phyloP scores from a whole-genome alignment of 2,329 filamentous ascomycete species.

The Phoma sp. region DNA sequence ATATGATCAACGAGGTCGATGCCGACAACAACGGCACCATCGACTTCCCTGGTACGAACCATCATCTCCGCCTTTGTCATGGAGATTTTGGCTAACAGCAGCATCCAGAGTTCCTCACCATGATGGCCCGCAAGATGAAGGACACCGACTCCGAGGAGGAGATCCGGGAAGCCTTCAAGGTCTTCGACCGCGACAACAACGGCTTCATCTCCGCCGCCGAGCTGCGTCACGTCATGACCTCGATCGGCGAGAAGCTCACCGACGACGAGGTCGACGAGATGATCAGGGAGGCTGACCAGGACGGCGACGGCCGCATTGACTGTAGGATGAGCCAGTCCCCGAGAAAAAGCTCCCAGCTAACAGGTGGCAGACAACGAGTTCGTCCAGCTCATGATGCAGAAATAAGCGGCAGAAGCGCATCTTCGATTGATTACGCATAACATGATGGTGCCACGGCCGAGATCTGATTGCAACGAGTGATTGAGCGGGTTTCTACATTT shows the following conservation, averaged over 20 bases:
- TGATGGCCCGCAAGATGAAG: slow-evolving; percentile 69
- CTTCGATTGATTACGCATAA: slow-evolving; percentile 40
- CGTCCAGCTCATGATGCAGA: slow-evolving; percentile 63
- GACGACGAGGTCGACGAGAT: slow-evolving; percentile 69
- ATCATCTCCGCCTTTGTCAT: neutral
- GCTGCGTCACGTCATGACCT: slow-evolving; percentile 68
- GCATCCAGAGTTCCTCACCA: slow-evolving; percentile 65
- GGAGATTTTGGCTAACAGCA: slow-evolving; percentile 12
- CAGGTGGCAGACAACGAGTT: slow-evolving; percentile 59
- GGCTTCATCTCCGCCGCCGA: slow-evolving; percentile 69
- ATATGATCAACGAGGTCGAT: slow-evolving; percentile 72
- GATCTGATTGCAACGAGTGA: slow-evolving; percentile 38
- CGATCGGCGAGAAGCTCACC: slow-evolving; percentile 68
- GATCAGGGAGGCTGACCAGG: slow-evolving; percentile 69
- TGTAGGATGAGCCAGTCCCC: slow-evolving; percentile 52
- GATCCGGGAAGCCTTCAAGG: slow-evolving; percentile 69
- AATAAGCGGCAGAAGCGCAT: slow-evolving; percentile 46
- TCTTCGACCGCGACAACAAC: slow-evolving; percentile 70
- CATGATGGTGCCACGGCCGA: slow-evolving; percentile 36
- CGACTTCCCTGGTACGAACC: slow-evolving; percentile 62
- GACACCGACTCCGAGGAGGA: slow-evolving; percentile 68
- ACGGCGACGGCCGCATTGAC: slow-evolving; percentile 69
- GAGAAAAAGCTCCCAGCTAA: slow-evolving; percentile 11
- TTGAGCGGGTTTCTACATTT: slow-evolving; percentile 31
- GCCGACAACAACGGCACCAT: slow-evolving; percentile 69